Evolutionary conservation across 2,329 filamentous ascomycete genomes (phyloP), one percentile per base, ranked within the genome.

Genomic region (Daldinia sp.): DNA sequence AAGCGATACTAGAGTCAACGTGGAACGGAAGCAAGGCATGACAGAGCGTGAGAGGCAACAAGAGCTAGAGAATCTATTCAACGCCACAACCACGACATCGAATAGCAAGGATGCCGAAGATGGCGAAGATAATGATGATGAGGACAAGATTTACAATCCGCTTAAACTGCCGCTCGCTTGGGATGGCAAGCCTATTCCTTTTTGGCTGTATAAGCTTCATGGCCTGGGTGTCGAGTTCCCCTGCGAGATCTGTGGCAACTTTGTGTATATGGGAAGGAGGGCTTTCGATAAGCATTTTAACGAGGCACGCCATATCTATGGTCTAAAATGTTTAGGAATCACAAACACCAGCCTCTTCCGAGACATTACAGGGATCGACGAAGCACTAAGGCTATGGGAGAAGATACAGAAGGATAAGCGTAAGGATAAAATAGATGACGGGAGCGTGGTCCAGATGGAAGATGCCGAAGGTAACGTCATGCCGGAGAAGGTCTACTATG

Each of bases 281-380:
- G 94, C 94, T 0, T 99, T 98, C 75, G 96, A 99, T 79, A 99
- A 99, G 84, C 96, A 99, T 80, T 99, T 99, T 82, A 97, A 94
- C 73, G 96, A 99, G 80, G 90, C 93, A 7, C 86, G 94, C 60
- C 96, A 99, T 78, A 92, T 98, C 55, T 96, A 97, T 78, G 96
- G 96, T 0, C 83, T 99, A 73, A 96, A 97, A 80, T 97, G 95
- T 77, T 83, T 99, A 57, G 97, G 97, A 20, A 96, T 99, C 78
- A 97, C 91, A 6, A 96, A 97, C 77, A 94, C 94, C 1, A 90
- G 90, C 30, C 84, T 99, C 15, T 99, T 98, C 85, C 86, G 96
- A 57, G 97, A 99, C 76, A 99, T 99, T 68, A 97, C 92, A 0
- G 89, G 88, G 57, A 99, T 99, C 63, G 90, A 96, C 30, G 93